Evolutionary conservation across 805 yeast genomes (phyloP), one percentile per base, ranked within the genome.

Genomic region (Candida alai): DNA sequence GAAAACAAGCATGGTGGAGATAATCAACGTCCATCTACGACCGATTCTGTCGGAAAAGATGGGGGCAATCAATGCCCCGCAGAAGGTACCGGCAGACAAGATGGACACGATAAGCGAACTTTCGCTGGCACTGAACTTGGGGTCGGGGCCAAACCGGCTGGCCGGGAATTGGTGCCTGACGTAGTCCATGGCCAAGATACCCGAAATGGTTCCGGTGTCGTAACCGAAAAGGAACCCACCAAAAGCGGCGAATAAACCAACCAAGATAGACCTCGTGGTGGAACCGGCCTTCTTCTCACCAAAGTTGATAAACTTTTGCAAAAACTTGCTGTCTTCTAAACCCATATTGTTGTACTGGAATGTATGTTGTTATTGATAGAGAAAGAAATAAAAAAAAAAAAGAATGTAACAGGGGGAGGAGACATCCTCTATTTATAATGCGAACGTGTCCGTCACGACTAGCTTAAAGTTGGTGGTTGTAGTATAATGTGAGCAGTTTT

Each of bases 221-320:
- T 60, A 64, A 25, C 70, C 70, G 45, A 48, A 64, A 38, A 63
- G 60, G 34, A 62, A 44, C 48, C 69, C 69, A 41, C 68, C 70
- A 36, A 60, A 52, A 37, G 68, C 66, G 28, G 68, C 69, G 41
- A 61, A 62, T 23, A 52, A 48, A 41, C 68, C 68, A 18, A 63
- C 65, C 31, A 58, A 44, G 49, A 62, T 59, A 30, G 65, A 65
- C 66, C 62, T 62, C 27, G 56, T 30, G 44, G 68, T 53, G 35
- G 68, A 62, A 12, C 69, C 78, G 34, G 70, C 69, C 35, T 58
- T 61, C 51, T 68, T 70, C 29, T 69, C 72, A 24, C 71, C 75
- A 16, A 65, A 58, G 29, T 69, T 65, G 48, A 68, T 54, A 47
- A 49, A 65, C 37, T 44, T 60, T 44, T 49, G 52, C 27, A 58